Percentiles rank a stretch among this genome's conserved stretches.
Conservation (phyloP, 2,329 filamentous ascomycete species). For the Diaporthe sp. region DNA sequence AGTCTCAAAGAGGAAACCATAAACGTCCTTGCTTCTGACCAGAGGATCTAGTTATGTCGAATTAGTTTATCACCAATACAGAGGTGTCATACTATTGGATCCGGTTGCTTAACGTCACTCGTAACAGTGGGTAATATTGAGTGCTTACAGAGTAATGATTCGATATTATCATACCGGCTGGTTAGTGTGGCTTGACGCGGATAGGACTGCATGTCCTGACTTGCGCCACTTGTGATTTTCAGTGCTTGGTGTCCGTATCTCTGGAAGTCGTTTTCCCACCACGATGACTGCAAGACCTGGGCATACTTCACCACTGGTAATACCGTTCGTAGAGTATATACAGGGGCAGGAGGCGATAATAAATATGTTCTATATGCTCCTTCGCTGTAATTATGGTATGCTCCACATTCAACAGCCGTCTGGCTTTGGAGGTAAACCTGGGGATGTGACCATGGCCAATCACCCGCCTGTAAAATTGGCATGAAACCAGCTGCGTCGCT, state of each 20-base stretch:
- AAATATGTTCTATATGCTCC: not conserved
- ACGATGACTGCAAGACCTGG: not conserved
- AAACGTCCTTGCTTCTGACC: not conserved
- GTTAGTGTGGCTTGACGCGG: not conserved
- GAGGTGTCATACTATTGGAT: too few relatives aligned
- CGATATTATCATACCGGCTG: not conserved
- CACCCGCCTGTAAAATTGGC: not conserved
- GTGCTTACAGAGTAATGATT: not conserved
- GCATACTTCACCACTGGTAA: not conserved
- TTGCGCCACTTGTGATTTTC: not conserved
- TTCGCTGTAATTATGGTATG: not conserved
- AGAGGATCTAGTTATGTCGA: not conserved
- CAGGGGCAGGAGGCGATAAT: not conserved
- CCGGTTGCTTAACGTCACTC: too few relatives aligned
- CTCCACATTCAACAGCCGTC: not conserved
- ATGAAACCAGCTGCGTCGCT: not conserved
- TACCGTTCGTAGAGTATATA: not conserved
- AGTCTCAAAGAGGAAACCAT: not conserved
- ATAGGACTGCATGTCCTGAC: not conserved
- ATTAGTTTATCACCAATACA: not conserved
- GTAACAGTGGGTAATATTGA: too few relatives aligned
- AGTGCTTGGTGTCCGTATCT: not conserved
- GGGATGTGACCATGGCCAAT: not conserved
- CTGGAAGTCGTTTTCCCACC: not conserved
- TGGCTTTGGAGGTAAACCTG: conserved; percentile 3